Evolutionary conservation across 2,329 filamentous ascomycete species (phyloP).

Genomic region (Fusarium poae): DNA sequence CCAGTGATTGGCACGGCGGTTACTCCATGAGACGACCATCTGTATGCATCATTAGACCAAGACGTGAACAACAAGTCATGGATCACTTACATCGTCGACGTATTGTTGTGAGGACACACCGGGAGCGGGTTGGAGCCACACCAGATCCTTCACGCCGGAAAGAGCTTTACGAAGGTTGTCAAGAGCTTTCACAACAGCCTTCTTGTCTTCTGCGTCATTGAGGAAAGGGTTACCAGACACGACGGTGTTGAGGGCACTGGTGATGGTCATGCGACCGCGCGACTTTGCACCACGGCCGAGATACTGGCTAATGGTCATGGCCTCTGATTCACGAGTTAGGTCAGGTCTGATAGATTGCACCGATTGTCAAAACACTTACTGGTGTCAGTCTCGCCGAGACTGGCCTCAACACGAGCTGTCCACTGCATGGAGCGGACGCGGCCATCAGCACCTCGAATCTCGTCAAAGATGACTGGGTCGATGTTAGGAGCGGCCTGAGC

Average conservation of each 20-base stretch:
- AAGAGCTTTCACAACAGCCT: constrained; percentile 18
- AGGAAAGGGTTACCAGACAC: constrained; percentile 20
- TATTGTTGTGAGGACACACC: constrained; percentile 16
- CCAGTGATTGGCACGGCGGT: constrained; percentile 25
- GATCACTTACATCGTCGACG: constrained; percentile 11
- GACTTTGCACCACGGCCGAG: constrained; percentile 23
- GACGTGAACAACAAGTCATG: neutral
- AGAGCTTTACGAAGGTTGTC: constrained; percentile 20
- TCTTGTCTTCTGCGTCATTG: constrained; percentile 20
- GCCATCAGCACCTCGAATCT: constrained; percentile 17
- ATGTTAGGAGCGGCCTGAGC: constrained; percentile 25
- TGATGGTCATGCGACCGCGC: constrained; percentile 21
- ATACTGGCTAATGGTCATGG: constrained; percentile 25
- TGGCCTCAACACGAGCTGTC: constrained; percentile 20
- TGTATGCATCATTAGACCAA: neutral
- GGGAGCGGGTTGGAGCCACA: constrained; percentile 20
- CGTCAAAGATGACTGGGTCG: constrained; percentile 17
- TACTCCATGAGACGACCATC: constrained; percentile 26
- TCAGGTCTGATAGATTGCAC: neutral
- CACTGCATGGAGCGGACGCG: constrained; percentile 17
- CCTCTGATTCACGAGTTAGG: neutral
- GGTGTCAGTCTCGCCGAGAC: constrained; percentile 11
- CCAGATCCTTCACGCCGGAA: constrained; percentile 9
- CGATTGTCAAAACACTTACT: neutral
- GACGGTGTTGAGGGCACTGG: constrained; percentile 22